Evolutionary conservation across 768 basidiomycete genomes (phyloP).

Genomic region (Leccinum variicolor): DNA sequence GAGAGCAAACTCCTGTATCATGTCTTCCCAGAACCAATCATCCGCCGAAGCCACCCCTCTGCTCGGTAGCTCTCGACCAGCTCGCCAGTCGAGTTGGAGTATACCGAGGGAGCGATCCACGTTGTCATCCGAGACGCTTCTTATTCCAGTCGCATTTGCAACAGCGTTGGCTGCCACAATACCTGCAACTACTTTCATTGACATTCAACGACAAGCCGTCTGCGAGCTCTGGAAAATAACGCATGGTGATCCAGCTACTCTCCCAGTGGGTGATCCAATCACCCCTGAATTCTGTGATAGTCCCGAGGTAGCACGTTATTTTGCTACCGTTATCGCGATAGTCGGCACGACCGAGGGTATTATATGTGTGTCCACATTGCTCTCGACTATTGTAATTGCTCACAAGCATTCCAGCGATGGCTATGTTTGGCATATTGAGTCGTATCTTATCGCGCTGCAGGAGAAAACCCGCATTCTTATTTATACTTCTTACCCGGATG

Average conservation of each 20-base stretch:
- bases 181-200: slow-evolving; percentile 25
- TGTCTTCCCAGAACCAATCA: slow-evolving; percentile 8
- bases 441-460: slow-evolving; percentile 25
- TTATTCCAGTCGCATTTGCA: slow-evolving; percentile 27
- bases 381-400: not conserved
- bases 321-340: slow-evolving; percentile 17
- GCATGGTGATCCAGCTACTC: slow-evolving; percentile 4
- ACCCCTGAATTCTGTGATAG: slow-evolving; percentile 17
- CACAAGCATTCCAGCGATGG: slow-evolving; percentile 18
- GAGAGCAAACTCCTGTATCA: slow-evolving; percentile 1
- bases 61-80: slow-evolving; percentile 2
- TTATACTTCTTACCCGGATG: slow-evolving; percentile 6
- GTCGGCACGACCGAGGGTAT: slow-evolving; percentile 16
- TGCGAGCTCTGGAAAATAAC: slow-evolving; percentile 24
- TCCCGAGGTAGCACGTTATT: slow-evolving; percentile 21
- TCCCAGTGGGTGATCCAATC: slow-evolving; percentile 8
- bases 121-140: slow-evolving; percentile 16
- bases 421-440: slow-evolving; percentile 20
- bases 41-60: slow-evolving; percentile 11
- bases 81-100: not conserved
- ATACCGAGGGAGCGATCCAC: not conserved
- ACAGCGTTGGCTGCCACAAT: slow-evolving; percentile 20
- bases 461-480: slow-evolving; percentile 23
- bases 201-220: slow-evolving; percentile 23
- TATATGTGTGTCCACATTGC: slow-evolving; percentile 13